Conservation (phyloP, 495 filamentous ascomycete genomes). For the Tirmania nivea region DNA sequence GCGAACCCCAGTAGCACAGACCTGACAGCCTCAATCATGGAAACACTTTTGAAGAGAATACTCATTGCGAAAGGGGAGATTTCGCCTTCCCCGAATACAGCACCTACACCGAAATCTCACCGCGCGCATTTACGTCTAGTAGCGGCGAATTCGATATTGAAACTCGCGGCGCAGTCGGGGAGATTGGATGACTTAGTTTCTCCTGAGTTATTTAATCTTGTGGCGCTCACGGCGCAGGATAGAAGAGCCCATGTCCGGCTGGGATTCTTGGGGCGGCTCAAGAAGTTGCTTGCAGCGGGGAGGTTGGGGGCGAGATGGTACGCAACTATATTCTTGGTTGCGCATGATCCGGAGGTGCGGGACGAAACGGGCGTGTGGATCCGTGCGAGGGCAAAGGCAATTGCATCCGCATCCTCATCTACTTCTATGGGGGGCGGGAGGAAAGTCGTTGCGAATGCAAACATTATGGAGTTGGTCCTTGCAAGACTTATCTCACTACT, state of each 20-base stretch:
- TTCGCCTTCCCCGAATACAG: conserved; percentile 30
- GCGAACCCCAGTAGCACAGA: conserved; percentile 36
- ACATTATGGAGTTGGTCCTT: conserved; percentile 64
- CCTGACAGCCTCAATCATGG: conserved; percentile 57
- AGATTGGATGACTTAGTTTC: conserved; percentile 51
- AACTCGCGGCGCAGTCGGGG: conserved; percentile 37
- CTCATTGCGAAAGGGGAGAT: conserved; percentile 57
- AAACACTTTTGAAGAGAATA: conserved; percentile 27
- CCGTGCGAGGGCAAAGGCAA: conserved; percentile 38
- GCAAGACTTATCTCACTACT: conserved; percentile 66
- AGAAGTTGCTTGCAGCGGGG: conserved; percentile 55
- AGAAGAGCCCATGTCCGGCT: conserved; percentile 45
- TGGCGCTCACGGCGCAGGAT: conserved; percentile 65
- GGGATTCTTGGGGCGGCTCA: conserved; percentile 59
- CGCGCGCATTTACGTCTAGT: conserved; percentile 55
- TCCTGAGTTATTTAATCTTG: conserved; percentile 50
- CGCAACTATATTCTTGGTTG: conserved; percentile 66
- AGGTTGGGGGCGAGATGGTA: conserved; percentile 62
- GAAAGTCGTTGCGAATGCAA: conserved; percentile 5
- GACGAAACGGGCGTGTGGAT: conserved; percentile 70
- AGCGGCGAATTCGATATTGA: conserved; percentile 63
- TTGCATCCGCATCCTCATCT: conserved; percentile 21
- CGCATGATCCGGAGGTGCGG: conserved; percentile 68
- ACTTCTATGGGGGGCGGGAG: background rate
- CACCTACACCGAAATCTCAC: conserved; percentile 51